Evolutionary conservation across 1,284 basidiomycete genomes (phyloP).

Genomic region (Heterobasidion annosum): DNA sequence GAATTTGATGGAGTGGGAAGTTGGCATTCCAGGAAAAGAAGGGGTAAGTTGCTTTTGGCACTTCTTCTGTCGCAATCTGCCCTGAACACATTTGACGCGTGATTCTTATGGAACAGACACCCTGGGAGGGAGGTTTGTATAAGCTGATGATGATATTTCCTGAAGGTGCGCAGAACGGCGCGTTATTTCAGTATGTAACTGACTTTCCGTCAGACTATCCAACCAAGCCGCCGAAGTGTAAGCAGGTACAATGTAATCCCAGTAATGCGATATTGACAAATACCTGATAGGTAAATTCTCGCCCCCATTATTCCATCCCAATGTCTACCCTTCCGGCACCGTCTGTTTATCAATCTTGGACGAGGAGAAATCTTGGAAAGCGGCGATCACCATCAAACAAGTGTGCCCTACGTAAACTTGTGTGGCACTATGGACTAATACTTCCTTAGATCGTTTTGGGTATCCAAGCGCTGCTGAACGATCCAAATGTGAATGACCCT

Average conservation of each 20-base stretch:
- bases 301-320: constrained; percentile 95
- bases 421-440: not conserved
- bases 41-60: constrained; percentile 43
- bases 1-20: constrained; percentile 98
- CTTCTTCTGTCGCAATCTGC: constrained; percentile 13
- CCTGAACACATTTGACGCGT: constrained; percentile 13
- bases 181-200: constrained; percentile 7
- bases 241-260: constrained; percentile 16
- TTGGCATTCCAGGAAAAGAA: constrained; percentile 86
- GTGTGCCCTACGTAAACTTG: constrained; percentile 29
- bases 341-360: constrained; percentile 97
- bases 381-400: constrained; percentile 98
- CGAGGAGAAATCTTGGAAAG: constrained; percentile 99
- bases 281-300: constrained; percentile 80
- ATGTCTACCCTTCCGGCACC: constrained; percentile 98
- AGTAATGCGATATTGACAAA: not conserved
- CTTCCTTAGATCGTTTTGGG: constrained; percentile 79
- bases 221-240: constrained; percentile 93
- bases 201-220: constrained; percentile 65
- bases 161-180: constrained; percentile 55
- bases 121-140: constrained; percentile 95
- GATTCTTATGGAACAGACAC: constrained; percentile 51
- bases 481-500: constrained; percentile 92
- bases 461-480: constrained; percentile 89
- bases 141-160: constrained; percentile 93